phyloP scores from a whole-genome alignment of 192 early-diverging fungal genomes.

The Nowakowskiella sp. region DNA sequence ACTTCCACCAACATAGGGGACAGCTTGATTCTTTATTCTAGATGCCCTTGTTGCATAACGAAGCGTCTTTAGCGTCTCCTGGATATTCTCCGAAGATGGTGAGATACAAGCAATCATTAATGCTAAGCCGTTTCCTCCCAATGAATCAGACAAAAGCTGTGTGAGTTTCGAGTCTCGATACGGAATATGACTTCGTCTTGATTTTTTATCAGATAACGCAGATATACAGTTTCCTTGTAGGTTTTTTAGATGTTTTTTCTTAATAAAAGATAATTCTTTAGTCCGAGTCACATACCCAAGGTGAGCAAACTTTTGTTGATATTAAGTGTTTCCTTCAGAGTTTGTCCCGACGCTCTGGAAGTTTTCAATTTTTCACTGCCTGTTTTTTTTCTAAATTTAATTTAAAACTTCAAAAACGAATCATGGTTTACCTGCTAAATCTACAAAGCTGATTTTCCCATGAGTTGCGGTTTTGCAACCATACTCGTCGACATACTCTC shows the following conservation, averaged over 20 bases:
- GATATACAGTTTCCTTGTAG: slow-evolving; percentile 37
- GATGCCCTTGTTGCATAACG: slow-evolving; percentile 41
- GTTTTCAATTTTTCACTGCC: slow-evolving; percentile 49
- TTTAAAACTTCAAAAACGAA: not conserved
- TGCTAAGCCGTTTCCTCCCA: slow-evolving; percentile 45
- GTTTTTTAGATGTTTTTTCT: not conserved
- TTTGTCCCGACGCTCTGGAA: slow-evolving; percentile 39
- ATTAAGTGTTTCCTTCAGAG: slow-evolving; percentile 39
- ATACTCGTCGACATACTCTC: slow-evolving; percentile 12
- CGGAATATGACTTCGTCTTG: slow-evolving; percentile 37
- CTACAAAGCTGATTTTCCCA: slow-evolving; percentile 53
- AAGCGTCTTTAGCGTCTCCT: slow-evolving; percentile 52
- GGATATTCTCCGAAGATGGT: slow-evolving; percentile 19
- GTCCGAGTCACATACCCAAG: slow-evolving; percentile 38
- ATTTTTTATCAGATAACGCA: slow-evolving; percentile 21
- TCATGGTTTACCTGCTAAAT: slow-evolving; percentile 37
- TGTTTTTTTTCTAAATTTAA: slow-evolving; percentile 2
- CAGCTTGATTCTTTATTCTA: slow-evolving; percentile 37
- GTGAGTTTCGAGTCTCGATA: slow-evolving; percentile 57
- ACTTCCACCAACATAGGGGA: slow-evolving; percentile 26
- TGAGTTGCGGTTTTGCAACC: slow-evolving; percentile 8
- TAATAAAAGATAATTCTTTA: not conserved
- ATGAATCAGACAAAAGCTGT: slow-evolving; percentile 43
- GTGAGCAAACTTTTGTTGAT: slow-evolving; percentile 53
- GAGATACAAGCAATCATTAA: slow-evolving; percentile 52